A percentile compares a stretch with the other conserved stretches of the same genome.
phyloP scores from a whole-genome alignment of 1,139 yeast genomes.

The Hyphopichia pseudoburtonii region DNA sequence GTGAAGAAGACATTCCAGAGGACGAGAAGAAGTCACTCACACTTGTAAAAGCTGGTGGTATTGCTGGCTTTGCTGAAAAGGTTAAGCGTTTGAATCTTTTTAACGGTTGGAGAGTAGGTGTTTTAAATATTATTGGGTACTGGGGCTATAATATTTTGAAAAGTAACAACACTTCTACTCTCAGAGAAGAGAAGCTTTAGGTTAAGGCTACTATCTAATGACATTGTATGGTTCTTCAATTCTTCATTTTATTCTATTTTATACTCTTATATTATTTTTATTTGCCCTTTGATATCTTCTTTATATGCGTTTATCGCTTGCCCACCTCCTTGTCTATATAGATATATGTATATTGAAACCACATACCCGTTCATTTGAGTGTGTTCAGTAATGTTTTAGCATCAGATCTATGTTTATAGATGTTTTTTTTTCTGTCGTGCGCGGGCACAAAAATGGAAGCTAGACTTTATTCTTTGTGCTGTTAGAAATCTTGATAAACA shows the following conservation, averaged over 20 bases:
- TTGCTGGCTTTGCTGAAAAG: constrained; percentile 10
- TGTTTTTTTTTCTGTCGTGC: too few relatives aligned
- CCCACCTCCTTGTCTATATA: too few relatives aligned
- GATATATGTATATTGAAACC: too few relatives aligned
- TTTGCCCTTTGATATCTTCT: neutral
- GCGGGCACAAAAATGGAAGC: too few relatives aligned
- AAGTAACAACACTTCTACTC: constrained; percentile 49
- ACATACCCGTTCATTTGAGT: too few relatives aligned
- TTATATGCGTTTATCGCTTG: too few relatives aligned
- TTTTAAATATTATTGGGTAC: constrained; percentile 73
- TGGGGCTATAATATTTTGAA: constrained; percentile 76
- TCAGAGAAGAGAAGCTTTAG: constrained; percentile 36
- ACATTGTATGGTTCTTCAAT: neutral
- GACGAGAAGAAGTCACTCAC: constrained; percentile 4
- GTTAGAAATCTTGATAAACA: too few relatives aligned
- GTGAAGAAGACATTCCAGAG: constrained; percentile 8
- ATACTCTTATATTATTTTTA: neutral
- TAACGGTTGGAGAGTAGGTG: constrained; percentile 91
- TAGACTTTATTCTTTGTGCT: too few relatives aligned
- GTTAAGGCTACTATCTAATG: too few relatives aligned
- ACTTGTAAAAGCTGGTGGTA: neutral
- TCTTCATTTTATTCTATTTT: neutral
- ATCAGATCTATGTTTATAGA: too few relatives aligned
- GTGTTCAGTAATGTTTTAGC: too few relatives aligned
- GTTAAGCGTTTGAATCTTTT: constrained; percentile 49